Evolutionary conservation across 805 yeast species (phyloP), one percentile per base, ranked within the genome.

Genomic region (Ogataea chonburiensis): DNA sequence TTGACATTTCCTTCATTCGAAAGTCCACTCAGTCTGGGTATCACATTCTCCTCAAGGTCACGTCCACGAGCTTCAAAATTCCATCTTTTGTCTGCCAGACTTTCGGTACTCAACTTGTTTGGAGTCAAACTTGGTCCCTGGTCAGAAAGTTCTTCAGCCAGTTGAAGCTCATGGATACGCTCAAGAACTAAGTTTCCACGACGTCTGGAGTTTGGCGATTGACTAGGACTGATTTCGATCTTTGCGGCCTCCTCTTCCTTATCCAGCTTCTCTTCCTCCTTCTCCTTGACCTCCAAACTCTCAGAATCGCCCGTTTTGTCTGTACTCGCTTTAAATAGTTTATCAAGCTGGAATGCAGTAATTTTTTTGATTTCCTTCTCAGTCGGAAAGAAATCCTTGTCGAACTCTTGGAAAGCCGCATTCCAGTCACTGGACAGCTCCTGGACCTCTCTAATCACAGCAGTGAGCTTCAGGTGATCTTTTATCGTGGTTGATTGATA

Each of bases 291-390:
- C 18, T 22, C 34, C 27, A 30, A 23, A 22, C 34, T 30, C 7
- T 40, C 47, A 27, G 11, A 40, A 28, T 50, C 53, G 3, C 28
- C 31, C 15, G 38, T 43, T 15, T 69, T 71, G 30, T 44, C 51
- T 17, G 29, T 31, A 17, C 36, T 42, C 16, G 57, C 88, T 51
- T 75, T 61, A 47, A 91, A 79, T 31, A 89, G 69, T 47, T 81
- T 83, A 42, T 80, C 77, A 51, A 91, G 65, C 55, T 91, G 98
- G 49, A 81, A 81, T 4, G 95, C 84, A 2, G 98, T 89, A 28
- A 93, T 85, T 45, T 86, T 71, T 5, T 95, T 80, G 47, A 93
- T 85, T 69, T 93, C 98, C 52, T 81, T 86, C 58, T 93, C 98
- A 7, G 95, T 79, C 1, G 98, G 98, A 42, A 91, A 71, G 54